Evolutionary conservation across 2,329 filamentous ascomycete species (phyloP).

Genomic region (Pyrenochaeta sp.): DNA sequence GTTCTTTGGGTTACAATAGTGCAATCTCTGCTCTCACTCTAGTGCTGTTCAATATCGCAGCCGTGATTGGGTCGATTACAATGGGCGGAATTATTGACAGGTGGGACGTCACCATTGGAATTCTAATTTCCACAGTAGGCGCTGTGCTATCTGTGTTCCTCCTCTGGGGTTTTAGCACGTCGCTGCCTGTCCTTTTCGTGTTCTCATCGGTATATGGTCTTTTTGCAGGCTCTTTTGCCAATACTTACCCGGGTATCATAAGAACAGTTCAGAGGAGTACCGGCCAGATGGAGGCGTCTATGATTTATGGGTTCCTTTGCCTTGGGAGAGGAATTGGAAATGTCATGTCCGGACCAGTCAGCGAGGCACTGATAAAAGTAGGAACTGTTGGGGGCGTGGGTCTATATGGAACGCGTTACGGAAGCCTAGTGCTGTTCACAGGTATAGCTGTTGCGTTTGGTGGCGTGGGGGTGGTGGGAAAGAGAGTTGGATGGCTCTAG

Average conservation of each 20-base stretch:
- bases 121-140: constrained; percentile 51
- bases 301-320: constrained; percentile 56
- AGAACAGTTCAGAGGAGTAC: constrained; percentile 35
- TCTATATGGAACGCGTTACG: neutral
- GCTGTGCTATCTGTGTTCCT: constrained; percentile 50
- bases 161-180: constrained; percentile 55
- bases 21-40: constrained; percentile 40
- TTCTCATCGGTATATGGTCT: constrained; percentile 45
- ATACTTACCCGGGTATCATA: constrained; percentile 33
- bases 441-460: neutral
- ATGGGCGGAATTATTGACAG: constrained; percentile 52
- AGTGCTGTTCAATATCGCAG: constrained; percentile 44
- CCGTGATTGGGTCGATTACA: constrained; percentile 41
- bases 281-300: constrained; percentile 47
- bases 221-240: constrained; percentile 37
- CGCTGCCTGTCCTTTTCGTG: constrained; percentile 39
- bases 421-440: neutral
- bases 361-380: constrained; percentile 41
- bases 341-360: constrained; percentile 58
- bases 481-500: neutral
- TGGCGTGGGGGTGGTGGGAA: neutral
- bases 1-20: constrained; percentile 30
- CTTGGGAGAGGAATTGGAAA: constrained; percentile 59
- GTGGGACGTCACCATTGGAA: constrained; percentile 50
- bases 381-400: neutral